Percentiles rank a stretch among this genome's conserved stretches.
Conservation (phyloP, 1,139 yeast genomes). For the Zhuliangozyma blackwelliae region DNA sequence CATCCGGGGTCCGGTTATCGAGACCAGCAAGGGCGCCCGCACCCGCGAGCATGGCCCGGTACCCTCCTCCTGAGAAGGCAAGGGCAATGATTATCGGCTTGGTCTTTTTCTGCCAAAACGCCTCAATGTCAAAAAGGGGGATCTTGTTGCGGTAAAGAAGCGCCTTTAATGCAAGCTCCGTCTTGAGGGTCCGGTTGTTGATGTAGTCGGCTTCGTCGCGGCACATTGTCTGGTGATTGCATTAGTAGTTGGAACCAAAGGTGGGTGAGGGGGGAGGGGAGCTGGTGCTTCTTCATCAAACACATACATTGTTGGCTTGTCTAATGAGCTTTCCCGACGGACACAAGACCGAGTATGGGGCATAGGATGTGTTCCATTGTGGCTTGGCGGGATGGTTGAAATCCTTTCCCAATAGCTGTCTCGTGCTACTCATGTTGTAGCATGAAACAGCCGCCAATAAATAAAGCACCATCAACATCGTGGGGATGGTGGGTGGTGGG, state of each 20-base stretch:
- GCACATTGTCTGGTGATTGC: constrained; percentile 14
- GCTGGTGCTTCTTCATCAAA: neutral
- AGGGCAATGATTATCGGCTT: constrained; percentile 44
- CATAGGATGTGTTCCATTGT: constrained; percentile 20
- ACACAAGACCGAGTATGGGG: constrained; percentile 40
- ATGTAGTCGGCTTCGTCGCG: constrained; percentile 37
- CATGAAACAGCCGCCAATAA: too few relatives aligned
- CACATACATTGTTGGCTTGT: constrained; percentile 30
- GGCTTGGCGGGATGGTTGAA: neutral
- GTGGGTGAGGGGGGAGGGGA: neutral
- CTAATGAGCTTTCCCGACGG: constrained; percentile 36
- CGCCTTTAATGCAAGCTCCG: constrained; percentile 26
- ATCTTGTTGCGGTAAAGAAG: constrained; percentile 34
- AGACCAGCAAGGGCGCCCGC: constrained; percentile 58
- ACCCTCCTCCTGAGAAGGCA: constrained; percentile 74
- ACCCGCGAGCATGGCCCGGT: constrained; percentile 62
- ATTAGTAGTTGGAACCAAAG: constrained; percentile 7
- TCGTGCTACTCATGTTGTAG: neutral
- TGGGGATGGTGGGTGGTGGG: too few relatives aligned
- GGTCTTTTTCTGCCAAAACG: constrained; percentile 12
- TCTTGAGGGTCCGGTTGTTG: constrained; percentile 22
- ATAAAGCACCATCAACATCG: too few relatives aligned
- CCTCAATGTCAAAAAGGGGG: constrained; percentile 31
- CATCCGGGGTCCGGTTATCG: constrained; percentile 40
- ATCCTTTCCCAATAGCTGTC: neutral